These are phyloP conservation scores for Apium graveolens DNA, from an alignment of 129 eudicot genomes.

Conservation along the genomic window DNA sequence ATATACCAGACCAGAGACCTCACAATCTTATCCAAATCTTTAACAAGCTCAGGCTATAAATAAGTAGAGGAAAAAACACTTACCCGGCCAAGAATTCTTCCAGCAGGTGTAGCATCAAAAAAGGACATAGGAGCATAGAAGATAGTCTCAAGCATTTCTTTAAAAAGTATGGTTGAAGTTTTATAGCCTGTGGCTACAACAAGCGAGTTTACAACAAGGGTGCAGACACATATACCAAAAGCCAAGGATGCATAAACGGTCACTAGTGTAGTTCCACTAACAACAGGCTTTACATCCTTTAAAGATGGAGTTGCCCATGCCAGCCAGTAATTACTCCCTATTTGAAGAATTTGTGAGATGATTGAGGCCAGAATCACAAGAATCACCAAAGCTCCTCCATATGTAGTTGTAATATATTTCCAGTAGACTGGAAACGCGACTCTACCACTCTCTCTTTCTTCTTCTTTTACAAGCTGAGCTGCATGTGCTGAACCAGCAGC, in stretches of 20 bases:
- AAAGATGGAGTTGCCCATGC: constrained; percentile 82
- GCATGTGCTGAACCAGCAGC: background rate
- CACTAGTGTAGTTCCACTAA: constrained; percentile 39
- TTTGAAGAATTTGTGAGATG: constrained; percentile 54
- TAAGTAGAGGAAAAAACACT: constrained; percentile 6
- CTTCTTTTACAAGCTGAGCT: constrained; percentile 75
- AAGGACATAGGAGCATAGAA: constrained; percentile 97
- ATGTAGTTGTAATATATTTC: constrained; percentile 71
- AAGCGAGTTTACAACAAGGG: constrained; percentile 41
- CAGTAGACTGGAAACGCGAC: constrained; percentile 64
- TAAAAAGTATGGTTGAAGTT: constrained; percentile 68
- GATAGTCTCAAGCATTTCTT: constrained; percentile 56
- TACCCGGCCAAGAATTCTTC: constrained; percentile 73
- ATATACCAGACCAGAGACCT: background rate
- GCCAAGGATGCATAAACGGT: constrained; percentile 56
- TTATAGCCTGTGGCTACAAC: constrained; percentile 60
- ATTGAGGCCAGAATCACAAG: constrained; percentile 48
- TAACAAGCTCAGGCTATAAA: background rate
- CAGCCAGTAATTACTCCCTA: constrained; percentile 84
- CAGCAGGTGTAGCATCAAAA: constrained; percentile 89
- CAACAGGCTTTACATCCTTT: constrained; percentile 34
- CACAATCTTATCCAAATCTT: background rate
- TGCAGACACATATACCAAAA: constrained; percentile 20
- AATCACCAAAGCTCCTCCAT: constrained; percentile 50
- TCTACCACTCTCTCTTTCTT: constrained; percentile 77